A percentile compares a stretch with the other conserved stretches of the same genome.
phyloP scores from a whole-genome alignment of 768 basidiomycete species.

The Tubosaeta sp. region DNA sequence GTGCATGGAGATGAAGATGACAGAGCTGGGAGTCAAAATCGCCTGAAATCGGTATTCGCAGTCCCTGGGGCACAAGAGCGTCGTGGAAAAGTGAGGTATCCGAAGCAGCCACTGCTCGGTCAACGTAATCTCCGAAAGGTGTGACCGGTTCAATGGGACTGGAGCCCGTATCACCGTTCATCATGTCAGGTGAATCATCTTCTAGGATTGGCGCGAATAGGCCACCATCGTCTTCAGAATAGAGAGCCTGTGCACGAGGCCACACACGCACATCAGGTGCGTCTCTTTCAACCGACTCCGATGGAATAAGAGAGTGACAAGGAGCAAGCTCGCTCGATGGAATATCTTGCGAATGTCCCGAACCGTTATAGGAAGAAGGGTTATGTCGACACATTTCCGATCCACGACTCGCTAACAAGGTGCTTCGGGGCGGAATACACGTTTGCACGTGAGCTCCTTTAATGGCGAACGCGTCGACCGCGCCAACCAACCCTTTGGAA shows the following conservation, averaged over 20 bases:
- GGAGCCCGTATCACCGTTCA: conserved; percentile 49
- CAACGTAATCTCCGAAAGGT: conserved; percentile 73
- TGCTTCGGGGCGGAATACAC: conserved; percentile 72
- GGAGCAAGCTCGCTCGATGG: not conserved
- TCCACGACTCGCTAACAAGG: conserved; percentile 13
- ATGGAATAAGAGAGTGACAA: conserved; percentile 2
- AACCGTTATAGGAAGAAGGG: conserved; percentile 26
- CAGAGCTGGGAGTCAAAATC: conserved; percentile 26
- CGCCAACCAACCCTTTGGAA: conserved; percentile 67
- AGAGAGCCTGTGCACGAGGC: conserved; percentile 17
- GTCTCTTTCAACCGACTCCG: conserved; percentile 11
- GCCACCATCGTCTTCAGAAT: conserved; percentile 24
- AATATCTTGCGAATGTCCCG: not conserved
- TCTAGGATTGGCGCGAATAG: conserved; percentile 63
- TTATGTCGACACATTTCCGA: conserved; percentile 11
- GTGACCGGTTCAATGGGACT: conserved; percentile 74
- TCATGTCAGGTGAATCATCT: conserved; percentile 56
- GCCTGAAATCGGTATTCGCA: conserved; percentile 20
- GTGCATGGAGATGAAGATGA: conserved; percentile 14
- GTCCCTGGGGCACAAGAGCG: conserved; percentile 16
- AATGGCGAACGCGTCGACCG: conserved; percentile 77
- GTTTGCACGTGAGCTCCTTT: conserved; percentile 83
- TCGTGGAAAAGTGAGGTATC: conserved; percentile 25
- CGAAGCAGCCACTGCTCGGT: conserved; percentile 58
- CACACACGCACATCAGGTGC: conserved; percentile 9